Percentiles rank a stretch among this genome's conserved stretches.
Conservation (phyloP, 2,329 filamentous ascomycete species). For the Epichloe festucae region DNA sequence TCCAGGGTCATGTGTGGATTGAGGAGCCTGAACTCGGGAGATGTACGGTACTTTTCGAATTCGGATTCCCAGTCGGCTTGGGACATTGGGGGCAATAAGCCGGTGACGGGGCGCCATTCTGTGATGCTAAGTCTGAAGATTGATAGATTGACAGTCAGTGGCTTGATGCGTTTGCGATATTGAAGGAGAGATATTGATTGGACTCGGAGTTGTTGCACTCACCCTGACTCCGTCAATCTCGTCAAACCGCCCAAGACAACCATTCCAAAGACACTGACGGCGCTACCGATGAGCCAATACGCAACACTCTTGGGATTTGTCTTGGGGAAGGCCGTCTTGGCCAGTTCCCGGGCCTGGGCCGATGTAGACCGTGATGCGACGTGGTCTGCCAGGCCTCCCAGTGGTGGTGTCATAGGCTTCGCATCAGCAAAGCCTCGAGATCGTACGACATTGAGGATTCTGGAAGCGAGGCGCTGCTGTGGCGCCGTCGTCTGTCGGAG, state of each 20-base stretch:
- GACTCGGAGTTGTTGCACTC: constrained; percentile 15
- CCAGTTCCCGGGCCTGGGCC: constrained; percentile 10
- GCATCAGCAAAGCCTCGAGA: constrained; percentile 25
- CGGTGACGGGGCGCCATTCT: constrained; percentile 95
- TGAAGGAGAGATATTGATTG: not conserved
- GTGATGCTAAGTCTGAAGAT: constrained; percentile 75
- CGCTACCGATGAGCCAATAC: constrained; percentile 87
- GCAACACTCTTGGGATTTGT: constrained; percentile 65
- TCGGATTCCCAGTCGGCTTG: constrained; percentile 79
- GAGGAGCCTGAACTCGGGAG: constrained; percentile 82
- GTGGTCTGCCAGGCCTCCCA: constrained; percentile 16
- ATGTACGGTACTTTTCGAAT: constrained; percentile 82
- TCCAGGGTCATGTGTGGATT: constrained; percentile 86
- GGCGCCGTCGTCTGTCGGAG: constrained; percentile 17
- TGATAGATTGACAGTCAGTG: not conserved
- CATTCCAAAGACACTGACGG: constrained; percentile 89
- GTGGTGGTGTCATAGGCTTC: constrained; percentile 17
- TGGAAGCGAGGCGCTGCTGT: constrained; percentile 21
- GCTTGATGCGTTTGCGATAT: not conserved
- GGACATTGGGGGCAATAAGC: constrained; percentile 72
- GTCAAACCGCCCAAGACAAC: constrained; percentile 92
- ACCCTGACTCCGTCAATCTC: constrained; percentile 91
- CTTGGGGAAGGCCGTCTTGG: constrained; percentile 36
- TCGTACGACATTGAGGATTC: constrained; percentile 27
- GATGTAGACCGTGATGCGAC: constrained; percentile 12